Conservation (phyloP, 805 yeast species). For the Ogataea zsoltii region DNA sequence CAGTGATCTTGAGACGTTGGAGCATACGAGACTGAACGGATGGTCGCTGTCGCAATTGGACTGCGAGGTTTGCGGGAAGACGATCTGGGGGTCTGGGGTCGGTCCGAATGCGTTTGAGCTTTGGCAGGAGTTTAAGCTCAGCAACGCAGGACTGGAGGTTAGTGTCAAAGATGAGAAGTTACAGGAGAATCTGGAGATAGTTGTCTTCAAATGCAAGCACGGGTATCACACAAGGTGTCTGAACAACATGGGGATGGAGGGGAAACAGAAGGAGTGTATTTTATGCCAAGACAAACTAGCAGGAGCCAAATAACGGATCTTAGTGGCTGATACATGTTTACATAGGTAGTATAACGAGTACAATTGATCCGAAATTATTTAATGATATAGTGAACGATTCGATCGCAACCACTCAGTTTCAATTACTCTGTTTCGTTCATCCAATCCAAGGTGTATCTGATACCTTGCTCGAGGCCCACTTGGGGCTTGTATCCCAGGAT, state of each 20-base stretch:
- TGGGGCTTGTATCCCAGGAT: slow-evolving; percentile 78
- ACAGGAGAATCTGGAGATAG: slow-evolving; percentile 34
- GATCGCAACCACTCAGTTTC: too few species aligned
- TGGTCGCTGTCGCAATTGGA: slow-evolving; percentile 56
- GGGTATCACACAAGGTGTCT: slow-evolving; percentile 64
- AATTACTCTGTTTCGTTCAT: slow-evolving; percentile 66
- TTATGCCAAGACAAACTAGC: slow-evolving; percentile 39
- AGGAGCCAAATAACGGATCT: too few species aligned
- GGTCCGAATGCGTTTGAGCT: slow-evolving; percentile 48
- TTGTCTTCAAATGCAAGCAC: slow-evolving; percentile 65
- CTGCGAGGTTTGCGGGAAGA: slow-evolving; percentile 78
- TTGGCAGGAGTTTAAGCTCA: slow-evolving; percentile 51
- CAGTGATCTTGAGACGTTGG: slow-evolving; percentile 44
- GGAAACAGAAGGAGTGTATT: slow-evolving; percentile 35
- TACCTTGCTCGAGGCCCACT: slow-evolving; percentile 78
- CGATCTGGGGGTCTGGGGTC: slow-evolving; percentile 68
- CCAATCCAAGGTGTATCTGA: slow-evolving; percentile 79
- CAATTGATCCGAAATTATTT: too few species aligned
- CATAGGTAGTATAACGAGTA: too few species aligned
- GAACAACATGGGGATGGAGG: slow-evolving; percentile 44
- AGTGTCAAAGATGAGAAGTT: slow-evolving; percentile 10
- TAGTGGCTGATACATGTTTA: too few species aligned
- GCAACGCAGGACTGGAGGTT: slow-evolving; percentile 12
- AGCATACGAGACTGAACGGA: slow-evolving; percentile 50
- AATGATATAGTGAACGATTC: too few species aligned